Conservation (phyloP, 129 eudicot species). For the Flaveria ramosissima region DNA sequence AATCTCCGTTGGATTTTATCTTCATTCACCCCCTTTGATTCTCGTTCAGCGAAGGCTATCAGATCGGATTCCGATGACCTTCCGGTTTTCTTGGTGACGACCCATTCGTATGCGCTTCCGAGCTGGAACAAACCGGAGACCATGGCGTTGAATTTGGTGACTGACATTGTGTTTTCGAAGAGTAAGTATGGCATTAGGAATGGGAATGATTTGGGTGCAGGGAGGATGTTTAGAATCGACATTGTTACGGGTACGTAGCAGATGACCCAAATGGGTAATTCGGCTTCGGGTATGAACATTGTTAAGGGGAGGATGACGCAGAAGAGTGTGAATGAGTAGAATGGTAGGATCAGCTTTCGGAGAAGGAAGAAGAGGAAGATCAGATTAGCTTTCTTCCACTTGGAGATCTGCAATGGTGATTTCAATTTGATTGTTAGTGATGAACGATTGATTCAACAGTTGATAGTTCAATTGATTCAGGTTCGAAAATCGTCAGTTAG, state of each 20-base stretch:
- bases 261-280: slow-evolving; percentile 83
- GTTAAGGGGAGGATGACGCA: slow-evolving; percentile 88
- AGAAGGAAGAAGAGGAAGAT: slow-evolving; percentile 88
- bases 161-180: slow-evolving; percentile 96
- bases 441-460: background rate
- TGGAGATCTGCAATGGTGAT: slow-evolving; percentile 58
- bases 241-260: slow-evolving; percentile 81
- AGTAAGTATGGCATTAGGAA: slow-evolving; percentile 84
- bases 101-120: slow-evolving; percentile 96
- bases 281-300: slow-evolving; percentile 91
- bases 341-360: slow-evolving; percentile 77
- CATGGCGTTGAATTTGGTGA: slow-evolving; percentile 92
- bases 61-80: slow-evolving; percentile 87
- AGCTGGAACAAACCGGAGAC: slow-evolving; percentile 89
- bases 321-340: slow-evolving; percentile 90
- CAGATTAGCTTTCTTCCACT: slow-evolving; percentile 82
- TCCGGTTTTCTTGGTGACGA: slow-evolving; percentile 87
- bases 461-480: background rate
- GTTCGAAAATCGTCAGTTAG: too few relatives aligned
- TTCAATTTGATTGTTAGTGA: background rate
- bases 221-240: slow-evolving; percentile 82
- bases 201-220: slow-evolving; percentile 92
- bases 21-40: slow-evolving; percentile 50
- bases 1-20: slow-evolving; percentile 75
- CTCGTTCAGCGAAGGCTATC: slow-evolving; percentile 71